phyloP scores from a whole-genome alignment of 768 basidiomycete species.

The Cystobasidium ongulense region DNA sequence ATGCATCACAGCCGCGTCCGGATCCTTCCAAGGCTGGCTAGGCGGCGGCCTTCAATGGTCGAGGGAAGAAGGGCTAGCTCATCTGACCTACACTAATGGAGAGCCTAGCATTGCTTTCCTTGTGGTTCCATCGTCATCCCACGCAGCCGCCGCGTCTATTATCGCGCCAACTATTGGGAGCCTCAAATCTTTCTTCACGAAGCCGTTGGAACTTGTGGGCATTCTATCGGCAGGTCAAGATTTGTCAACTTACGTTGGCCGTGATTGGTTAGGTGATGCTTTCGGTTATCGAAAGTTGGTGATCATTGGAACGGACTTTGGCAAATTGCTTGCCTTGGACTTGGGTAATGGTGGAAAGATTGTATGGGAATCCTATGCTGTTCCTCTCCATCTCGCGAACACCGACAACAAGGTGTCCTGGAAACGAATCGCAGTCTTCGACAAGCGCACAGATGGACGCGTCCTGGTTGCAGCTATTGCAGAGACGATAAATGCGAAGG shows the following conservation, averaged over 20 bases:
- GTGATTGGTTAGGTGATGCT: constrained; percentile 29
- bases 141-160: not conserved
- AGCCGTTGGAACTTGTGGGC: not conserved
- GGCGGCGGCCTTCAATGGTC: constrained; percentile 24
- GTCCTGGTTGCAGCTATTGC: constrained; percentile 27
- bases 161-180: not conserved
- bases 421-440: constrained; percentile 27
- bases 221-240: not conserved
- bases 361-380: constrained; percentile 17
- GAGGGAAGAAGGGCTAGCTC: constrained; percentile 27
- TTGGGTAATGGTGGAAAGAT: constrained; percentile 19
- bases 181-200: not conserved
- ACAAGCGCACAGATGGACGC: not conserved
- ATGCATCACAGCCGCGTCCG: constrained; percentile 5
- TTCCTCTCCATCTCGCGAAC: not conserved
- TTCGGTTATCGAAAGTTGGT: constrained; percentile 33
- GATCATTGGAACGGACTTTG: constrained; percentile 12
- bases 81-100: not conserved
- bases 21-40: constrained; percentile 30
- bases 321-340: constrained; percentile 24
- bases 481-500: constrained; percentile 5
- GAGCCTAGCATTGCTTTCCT: constrained; percentile 7
- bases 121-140: not conserved
- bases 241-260: not conserved
- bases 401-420: constrained; percentile 3